phyloP scores from a whole-genome alignment of 2,329 filamentous ascomycete species.

The Claviceps fusiformis region DNA sequence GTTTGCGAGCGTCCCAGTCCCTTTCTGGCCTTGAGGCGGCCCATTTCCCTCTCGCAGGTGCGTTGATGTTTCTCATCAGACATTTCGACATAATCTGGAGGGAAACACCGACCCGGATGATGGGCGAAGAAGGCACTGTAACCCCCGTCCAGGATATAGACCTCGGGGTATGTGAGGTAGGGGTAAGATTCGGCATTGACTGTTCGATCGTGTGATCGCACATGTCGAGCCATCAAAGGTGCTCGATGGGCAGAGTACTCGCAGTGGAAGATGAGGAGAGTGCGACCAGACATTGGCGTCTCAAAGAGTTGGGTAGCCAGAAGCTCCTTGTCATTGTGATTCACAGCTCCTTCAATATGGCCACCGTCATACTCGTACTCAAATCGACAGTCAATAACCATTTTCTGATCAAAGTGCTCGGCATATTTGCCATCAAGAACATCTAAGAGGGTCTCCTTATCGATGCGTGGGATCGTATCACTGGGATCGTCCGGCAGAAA shows the following conservation, averaged over 20 bases:
- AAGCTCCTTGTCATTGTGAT: slow-evolving; percentile 92
- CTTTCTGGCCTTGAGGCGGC: slow-evolving; percentile 78
- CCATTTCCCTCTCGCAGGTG: slow-evolving; percentile 89
- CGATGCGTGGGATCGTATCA: slow-evolving; percentile 81
- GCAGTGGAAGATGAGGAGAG: slow-evolving; percentile 87
- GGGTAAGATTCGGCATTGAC: slow-evolving; percentile 81
- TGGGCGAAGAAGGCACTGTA: slow-evolving; percentile 86
- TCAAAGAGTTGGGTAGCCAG: slow-evolving; percentile 69
- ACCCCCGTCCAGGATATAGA: slow-evolving; percentile 92
- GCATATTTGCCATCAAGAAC: slow-evolving; percentile 77
- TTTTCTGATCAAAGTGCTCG: slow-evolving; percentile 61
- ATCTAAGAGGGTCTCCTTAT: slow-evolving; percentile 67
- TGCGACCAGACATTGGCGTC: slow-evolving; percentile 51
- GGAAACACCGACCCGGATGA: slow-evolving; percentile 70
- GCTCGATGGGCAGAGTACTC: slow-evolving; percentile 96
- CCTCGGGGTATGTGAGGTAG: slow-evolving; percentile 81
- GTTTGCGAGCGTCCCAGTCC: slow-evolving; percentile 82
- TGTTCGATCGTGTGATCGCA: slow-evolving; percentile 77
- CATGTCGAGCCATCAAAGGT: slow-evolving; percentile 87
- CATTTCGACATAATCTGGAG: slow-evolving; percentile 96
- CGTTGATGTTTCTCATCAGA: slow-evolving; percentile 78
- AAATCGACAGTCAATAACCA: slow-evolving; percentile 92
- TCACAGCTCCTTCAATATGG: slow-evolving; percentile 85
- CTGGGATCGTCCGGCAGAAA: slow-evolving; percentile 67
- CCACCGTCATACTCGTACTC: slow-evolving; percentile 98